A percentile compares a stretch with the other conserved stretches of the same genome.
Evolutionary conservation across 495 filamentous ascomycete species (phyloP).

Genomic region (Xylaria palmicola): DNA sequence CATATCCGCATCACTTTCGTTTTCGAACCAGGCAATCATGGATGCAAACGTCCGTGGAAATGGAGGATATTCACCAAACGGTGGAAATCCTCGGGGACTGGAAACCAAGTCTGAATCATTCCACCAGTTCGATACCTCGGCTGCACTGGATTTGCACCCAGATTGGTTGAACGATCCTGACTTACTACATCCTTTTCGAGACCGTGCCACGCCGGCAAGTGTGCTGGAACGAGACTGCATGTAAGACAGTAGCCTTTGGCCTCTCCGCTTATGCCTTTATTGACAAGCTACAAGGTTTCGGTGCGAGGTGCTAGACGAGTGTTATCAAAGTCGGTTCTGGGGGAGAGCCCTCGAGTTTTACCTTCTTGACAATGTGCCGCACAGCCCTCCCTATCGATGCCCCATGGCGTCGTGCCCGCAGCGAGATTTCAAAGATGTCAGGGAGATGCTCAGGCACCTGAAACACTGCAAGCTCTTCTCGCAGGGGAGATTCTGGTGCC

Average conservation of each 20-base stretch:
- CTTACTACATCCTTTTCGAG: background rate
- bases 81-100: background rate
- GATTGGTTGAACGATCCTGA: background rate
- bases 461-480: constrained; percentile 14
- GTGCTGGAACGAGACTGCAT: background rate
- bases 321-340: background rate
- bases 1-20: background rate
- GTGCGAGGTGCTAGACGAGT: background rate
- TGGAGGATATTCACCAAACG: background rate
- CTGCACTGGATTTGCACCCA: background rate
- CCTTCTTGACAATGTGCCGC: background rate
- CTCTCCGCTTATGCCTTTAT: background rate
- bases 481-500: constrained; percentile 11
- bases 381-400: background rate
- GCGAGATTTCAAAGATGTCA: background rate
- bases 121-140: background rate
- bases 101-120: background rate
- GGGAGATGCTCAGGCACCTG: constrained; percentile 20
- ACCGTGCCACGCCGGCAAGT: background rate
- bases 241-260: background rate
- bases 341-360: background rate
- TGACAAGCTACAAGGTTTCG: background rate
- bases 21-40: background rate
- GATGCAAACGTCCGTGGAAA: no score
- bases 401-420: background rate